phyloP scores from a whole-genome alignment of 352 stramenopile genomes.

The Globisporangium iwayamae region DNA sequence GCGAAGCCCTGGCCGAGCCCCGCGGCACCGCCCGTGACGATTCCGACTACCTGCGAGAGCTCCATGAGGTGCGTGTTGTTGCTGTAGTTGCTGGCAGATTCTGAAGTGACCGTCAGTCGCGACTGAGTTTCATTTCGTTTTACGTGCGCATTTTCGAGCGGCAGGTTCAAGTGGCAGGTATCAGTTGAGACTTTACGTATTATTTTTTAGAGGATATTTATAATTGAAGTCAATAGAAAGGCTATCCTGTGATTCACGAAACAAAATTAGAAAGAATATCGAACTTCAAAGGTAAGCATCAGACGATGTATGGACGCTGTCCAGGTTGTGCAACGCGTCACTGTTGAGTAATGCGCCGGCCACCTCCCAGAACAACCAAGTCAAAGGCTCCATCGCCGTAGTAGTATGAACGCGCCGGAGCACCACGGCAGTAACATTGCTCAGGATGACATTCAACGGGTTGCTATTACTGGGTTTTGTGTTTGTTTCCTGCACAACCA shows the following conservation, averaged over 20 bases:
- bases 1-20: constrained; percentile 71
- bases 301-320: neutral
- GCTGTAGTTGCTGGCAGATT: neutral
- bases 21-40: constrained; percentile 64
- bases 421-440: neutral
- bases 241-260: too few relatives aligned
- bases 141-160: neutral
- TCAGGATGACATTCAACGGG: neutral
- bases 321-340: neutral
- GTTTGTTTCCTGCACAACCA: neutral
- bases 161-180: neutral
- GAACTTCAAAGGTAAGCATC: neutral
- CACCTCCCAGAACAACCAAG: neutral
- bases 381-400: neutral
- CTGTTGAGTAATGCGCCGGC: too few relatives aligned
- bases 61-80: constrained; percentile 34
- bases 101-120: neutral
- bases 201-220: neutral
- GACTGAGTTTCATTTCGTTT: neutral
- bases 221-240: neutral
- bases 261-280: neutral
- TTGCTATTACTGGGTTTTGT: neutral
- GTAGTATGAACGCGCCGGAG: neutral
- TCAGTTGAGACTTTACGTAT: neutral
- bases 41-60: constrained; percentile 49